Percentiles rank a stretch among this genome's conserved stretches.
phyloP scores from a whole-genome alignment of 805 yeast genomes.

The Lipomyces sp. region DNA sequence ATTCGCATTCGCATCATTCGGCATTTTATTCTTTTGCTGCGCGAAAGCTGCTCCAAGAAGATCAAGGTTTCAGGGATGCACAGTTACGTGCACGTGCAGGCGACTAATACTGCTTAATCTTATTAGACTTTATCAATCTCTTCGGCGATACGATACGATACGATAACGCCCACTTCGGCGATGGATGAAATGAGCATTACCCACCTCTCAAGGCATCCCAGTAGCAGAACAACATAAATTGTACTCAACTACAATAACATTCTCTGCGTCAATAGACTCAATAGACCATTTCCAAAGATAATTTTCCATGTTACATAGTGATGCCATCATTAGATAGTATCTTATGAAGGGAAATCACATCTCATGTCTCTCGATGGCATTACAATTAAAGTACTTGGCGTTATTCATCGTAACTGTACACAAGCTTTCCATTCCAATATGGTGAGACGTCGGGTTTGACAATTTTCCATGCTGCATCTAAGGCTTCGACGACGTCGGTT shows the following conservation, averaged over 20 bases:
- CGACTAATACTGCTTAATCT: no score
- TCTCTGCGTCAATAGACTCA: conserved; percentile 1
- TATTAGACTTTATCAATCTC: no score
- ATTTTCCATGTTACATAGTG: neutral
- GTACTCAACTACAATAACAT: neutral
- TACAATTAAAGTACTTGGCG: neutral
- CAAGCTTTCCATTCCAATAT: conserved; percentile 27
- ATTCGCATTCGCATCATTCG: no score
- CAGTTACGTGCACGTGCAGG: no score
- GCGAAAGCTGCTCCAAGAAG: no score
- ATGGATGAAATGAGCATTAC: no score
- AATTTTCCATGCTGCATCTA: conserved; percentile 39
- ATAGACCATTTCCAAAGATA: neutral
- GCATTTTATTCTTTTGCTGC: no score
- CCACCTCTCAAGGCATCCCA: no score
- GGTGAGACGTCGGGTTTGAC: conserved; percentile 39
- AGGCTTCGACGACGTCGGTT: conserved; percentile 31
- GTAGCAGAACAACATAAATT: neutral
- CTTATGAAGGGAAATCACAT: neutral
- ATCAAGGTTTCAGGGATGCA: no score
- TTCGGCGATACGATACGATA: no score
- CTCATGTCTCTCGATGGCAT: no score
- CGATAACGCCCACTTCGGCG: no score
- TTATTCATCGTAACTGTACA: conserved; percentile 9
- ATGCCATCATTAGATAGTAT: neutral